Evolutionary conservation across 208 protist genomes (phyloP).

Genomic region (Tritrichomonas musculus): DNA sequence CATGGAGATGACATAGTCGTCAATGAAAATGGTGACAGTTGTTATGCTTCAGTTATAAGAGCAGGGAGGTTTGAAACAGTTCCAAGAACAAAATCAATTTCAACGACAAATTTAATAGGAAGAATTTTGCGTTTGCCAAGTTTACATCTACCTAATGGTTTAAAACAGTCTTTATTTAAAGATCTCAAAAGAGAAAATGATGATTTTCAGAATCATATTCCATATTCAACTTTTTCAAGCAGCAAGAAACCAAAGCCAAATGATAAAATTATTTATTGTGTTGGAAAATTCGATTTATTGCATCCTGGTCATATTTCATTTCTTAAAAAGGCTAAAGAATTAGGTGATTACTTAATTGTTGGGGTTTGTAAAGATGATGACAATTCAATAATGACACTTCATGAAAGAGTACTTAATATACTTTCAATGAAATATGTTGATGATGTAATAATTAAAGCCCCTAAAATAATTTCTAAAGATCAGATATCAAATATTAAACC

Average conservation of each 20-base stretch:
- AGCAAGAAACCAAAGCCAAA: constrained; percentile 55
- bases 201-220: constrained; percentile 52
- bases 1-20: constrained; percentile 95
- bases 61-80: constrained; percentile 66
- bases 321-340: constrained; percentile 73
- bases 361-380: constrained; percentile 87
- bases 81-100: constrained; percentile 84
- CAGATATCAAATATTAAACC: constrained; percentile 58
- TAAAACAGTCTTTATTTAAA: not conserved
- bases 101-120: constrained; percentile 90
- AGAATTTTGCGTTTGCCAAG: constrained; percentile 87
- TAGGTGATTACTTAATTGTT: constrained; percentile 85
- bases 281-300: constrained; percentile 92
- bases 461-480: constrained; percentile 72
- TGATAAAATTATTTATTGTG: constrained; percentile 85
- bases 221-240: constrained; percentile 79
- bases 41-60: constrained; percentile 40
- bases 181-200: not conserved
- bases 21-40: constrained; percentile 47
- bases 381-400: constrained; percentile 96
- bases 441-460: constrained; percentile 93
- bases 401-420: constrained; percentile 86
- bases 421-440: constrained; percentile 88
- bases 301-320: constrained; percentile 46
- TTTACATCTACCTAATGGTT: constrained; percentile 47